Evolutionary conservation across 768 basidiomycete genomes (phyloP), one percentile per base, ranked within the genome.

Genomic region (Infundibulicybe gibba): DNA sequence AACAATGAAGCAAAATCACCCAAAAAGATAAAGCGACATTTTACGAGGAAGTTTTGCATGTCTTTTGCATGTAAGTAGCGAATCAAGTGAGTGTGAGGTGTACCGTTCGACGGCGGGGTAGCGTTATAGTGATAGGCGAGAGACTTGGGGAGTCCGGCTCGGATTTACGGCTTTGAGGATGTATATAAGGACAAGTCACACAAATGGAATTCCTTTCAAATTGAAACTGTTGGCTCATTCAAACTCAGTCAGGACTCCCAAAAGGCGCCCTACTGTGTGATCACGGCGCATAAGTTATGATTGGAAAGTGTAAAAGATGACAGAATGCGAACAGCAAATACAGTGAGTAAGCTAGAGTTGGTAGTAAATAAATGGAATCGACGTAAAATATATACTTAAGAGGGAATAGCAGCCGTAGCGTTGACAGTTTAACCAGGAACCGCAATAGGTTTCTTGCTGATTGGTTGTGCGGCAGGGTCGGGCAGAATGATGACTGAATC

Each of bases 1-100:
- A 11, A 43, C 12, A 17, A 34, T 11, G 17, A 34, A 32, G 59
- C 77, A 25, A 4, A 25, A 25, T 42, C 47, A 86, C 87, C 77
- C 59, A 87, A 82, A 48, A 81, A 68, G 49, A 79, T 47, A 63
- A 79, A 86, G 44, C 86, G 81, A 54, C 72, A 66, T 43, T 68
- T 60, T 55, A 75, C 67, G 54, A 86, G 66, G 48, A 68, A 51
- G 54, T 63, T 69, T 51, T 61, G 63, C 76, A 80, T 79, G 49
- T 49, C 61, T 50, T 57, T 38, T 61, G 63, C 67, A 70, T 69
- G 47, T 40, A 44, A 49, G 48, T 42, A 50, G 46, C 50, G 48
- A 49, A 48, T 38, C 34, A 54, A 56, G 52, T 45, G 55, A 55
- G 55, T 44, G 61, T 49, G 53, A 49, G 40, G 45, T 48, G 54